A percentile compares a stretch with the other conserved stretches of the same genome.
Evolutionary conservation across 2,329 filamentous ascomycete genomes (phyloP).

Genomic region (Trichocomaceae sp.): DNA sequence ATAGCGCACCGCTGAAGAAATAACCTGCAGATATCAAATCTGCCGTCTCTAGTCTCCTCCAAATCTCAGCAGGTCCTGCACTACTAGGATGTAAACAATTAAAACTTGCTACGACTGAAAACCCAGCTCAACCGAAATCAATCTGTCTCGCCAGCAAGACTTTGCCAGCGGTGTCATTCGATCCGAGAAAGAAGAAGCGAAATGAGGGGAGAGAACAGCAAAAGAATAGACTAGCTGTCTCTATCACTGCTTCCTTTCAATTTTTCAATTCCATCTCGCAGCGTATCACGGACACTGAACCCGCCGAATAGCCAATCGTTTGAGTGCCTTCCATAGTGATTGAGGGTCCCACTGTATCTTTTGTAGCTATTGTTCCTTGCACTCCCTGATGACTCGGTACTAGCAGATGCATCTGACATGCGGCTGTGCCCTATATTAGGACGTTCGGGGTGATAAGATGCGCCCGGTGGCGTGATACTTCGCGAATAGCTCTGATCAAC

Average conservation of each 20-base stretch:
- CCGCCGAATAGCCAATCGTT: constrained; percentile 49
- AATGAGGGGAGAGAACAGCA: neutral
- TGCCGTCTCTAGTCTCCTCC: neutral
- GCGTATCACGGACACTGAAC: constrained; percentile 42
- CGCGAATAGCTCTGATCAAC: constrained; percentile 1
- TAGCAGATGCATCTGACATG: neutral
- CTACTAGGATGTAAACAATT: neutral
- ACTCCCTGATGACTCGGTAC: constrained; percentile 1
- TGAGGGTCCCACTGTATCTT: constrained; percentile 36
- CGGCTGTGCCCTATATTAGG: neutral
- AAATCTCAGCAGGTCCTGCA: neutral
- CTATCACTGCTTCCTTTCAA: constrained; percentile 24
- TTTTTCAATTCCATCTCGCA: constrained; percentile 36
- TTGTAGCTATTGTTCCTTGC: constrained; percentile 30
- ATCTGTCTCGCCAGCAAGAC: constrained; percentile 10
- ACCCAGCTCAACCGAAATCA: constrained; percentile 9
- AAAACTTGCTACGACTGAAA: constrained; percentile 5
- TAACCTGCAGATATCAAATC: constrained; percentile 3
- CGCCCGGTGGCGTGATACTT: constrained; percentile 1
- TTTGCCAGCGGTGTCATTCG: constrained; percentile 6
- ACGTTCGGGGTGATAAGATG: constrained; percentile 1
- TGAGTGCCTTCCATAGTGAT: constrained; percentile 44
- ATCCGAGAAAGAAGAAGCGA: neutral
- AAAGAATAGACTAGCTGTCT: constrained; percentile 20
- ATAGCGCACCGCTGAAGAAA: neutral